Evolutionary conservation across 768 basidiomycete species (phyloP).

Genomic region (Guyanaporus albipodus): DNA sequence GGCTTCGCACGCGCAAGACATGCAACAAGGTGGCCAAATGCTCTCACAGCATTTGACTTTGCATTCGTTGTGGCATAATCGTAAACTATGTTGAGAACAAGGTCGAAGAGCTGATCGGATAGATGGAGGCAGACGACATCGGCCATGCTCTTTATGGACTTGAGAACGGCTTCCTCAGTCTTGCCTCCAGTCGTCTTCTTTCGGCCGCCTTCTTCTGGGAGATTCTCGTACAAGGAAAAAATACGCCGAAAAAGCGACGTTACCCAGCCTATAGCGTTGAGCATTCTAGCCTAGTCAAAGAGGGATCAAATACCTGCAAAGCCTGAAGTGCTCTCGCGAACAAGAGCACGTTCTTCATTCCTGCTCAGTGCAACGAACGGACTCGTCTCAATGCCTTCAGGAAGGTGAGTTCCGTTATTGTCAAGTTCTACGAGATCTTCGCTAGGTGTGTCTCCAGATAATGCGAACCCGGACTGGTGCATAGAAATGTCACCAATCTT

Average conservation of each 20-base stretch:
- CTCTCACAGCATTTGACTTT: constrained; percentile 86
- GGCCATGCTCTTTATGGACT: constrained; percentile 73
- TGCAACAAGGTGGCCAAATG: constrained; percentile 83
- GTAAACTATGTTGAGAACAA: constrained; percentile 78
- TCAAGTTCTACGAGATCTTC: constrained; percentile 56
- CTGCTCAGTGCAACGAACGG: constrained; percentile 40
- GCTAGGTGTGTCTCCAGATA: constrained; percentile 50
- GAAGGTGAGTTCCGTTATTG: constrained; percentile 41
- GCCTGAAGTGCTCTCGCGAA: constrained; percentile 71
- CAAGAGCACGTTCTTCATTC: constrained; percentile 68
- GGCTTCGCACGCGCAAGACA: constrained; percentile 80
- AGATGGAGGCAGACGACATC: constrained; percentile 77
- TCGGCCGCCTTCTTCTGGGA: constrained; percentile 93
- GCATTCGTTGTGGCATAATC: constrained; percentile 88
- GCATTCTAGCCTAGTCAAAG: neutral
- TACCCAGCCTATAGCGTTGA: constrained; percentile 63
- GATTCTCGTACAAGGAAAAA: constrained; percentile 81
- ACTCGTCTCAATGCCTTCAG: constrained; percentile 43
- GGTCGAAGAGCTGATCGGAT: constrained; percentile 66
- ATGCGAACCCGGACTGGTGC: constrained; percentile 51
- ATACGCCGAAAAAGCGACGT: constrained; percentile 72
- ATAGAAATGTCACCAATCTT: constrained; percentile 74
- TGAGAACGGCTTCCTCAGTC: constrained; percentile 68
- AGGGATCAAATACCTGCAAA: constrained; percentile 57
- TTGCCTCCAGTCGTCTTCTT: constrained; percentile 84